Percentiles rank a stretch among this genome's conserved stretches.
phyloP scores from a whole-genome alignment of 345 rosid genomes.

The Lepidium aucheri region DNA sequence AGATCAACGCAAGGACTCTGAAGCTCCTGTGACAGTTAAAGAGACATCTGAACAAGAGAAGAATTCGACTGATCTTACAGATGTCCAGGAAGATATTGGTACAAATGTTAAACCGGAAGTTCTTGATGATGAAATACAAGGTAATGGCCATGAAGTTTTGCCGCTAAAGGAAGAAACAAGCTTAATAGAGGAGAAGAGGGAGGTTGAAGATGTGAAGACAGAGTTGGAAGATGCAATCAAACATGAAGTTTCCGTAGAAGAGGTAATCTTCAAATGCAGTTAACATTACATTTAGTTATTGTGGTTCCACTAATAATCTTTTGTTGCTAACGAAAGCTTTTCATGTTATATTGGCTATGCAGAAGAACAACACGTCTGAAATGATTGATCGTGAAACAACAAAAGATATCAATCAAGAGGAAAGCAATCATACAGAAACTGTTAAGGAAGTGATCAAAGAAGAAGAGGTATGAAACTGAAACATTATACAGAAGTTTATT shows the following conservation, averaged over 20 bases:
- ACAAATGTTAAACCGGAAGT: neutral
- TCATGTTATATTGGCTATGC: conserved; percentile 8
- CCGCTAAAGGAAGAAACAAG: neutral
- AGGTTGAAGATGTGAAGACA: neutral
- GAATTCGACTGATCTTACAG: neutral
- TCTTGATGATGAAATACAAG: neutral
- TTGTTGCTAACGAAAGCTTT: neutral
- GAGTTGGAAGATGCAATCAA: conserved; percentile 20
- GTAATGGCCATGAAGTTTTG: neutral
- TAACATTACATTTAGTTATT: neutral
- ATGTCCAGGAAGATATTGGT: neutral
- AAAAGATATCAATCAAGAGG: conserved; percentile 28
- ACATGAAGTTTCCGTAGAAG: conserved; percentile 5
- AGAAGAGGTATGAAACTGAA: conserved; percentile 30
- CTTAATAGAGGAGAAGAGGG: conserved; percentile 19
- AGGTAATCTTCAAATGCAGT: conserved; percentile 31
- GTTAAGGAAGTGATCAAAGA: conserved; percentile 4
- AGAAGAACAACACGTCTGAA: conserved; percentile 25
- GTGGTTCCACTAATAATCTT: neutral
- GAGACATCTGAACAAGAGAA: neutral
- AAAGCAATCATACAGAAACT: neutral
- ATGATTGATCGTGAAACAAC: conserved; percentile 18
- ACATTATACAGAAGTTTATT: neutral
- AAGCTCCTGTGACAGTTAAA: neutral
- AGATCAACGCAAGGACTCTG: neutral